A percentile compares a stretch with the other conserved stretches of the same genome.
Evolutionary conservation across 352 stramenopile species (phyloP).

Genomic region (Phytophthora macrochlamydospora): DNA sequence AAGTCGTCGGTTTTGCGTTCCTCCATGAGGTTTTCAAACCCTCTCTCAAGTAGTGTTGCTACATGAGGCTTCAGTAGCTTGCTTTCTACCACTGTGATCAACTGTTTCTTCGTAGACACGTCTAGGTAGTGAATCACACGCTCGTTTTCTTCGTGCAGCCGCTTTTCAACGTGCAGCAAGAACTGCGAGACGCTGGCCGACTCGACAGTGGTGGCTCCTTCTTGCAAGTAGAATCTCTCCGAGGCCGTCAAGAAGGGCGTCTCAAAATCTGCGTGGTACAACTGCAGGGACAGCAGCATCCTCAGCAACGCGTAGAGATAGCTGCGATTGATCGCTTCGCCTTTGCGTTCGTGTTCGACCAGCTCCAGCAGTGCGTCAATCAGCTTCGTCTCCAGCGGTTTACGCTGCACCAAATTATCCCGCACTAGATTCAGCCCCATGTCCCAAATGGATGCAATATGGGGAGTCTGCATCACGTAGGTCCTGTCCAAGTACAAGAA

Average conservation of each 20-base stretch:
- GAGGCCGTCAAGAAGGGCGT: constrained; percentile 86
- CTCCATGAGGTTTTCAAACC: constrained; percentile 90
- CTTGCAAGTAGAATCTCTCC: constrained; percentile 84
- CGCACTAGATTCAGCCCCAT: constrained; percentile 85
- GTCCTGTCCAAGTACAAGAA: constrained; percentile 94
- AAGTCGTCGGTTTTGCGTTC: constrained; percentile 82
- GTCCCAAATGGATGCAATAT: constrained; percentile 91
- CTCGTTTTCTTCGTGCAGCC: constrained; percentile 82
- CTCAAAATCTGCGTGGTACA: constrained; percentile 90
- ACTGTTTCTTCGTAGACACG: constrained; percentile 72
- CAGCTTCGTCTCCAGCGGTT: constrained; percentile 67
- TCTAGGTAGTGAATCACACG: constrained; percentile 81
- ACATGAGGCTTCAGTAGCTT: constrained; percentile 89
- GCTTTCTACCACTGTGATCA: constrained; percentile 75
- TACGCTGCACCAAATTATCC: constrained; percentile 57
- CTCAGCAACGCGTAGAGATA: constrained; percentile 83
- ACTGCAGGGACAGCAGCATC: constrained; percentile 85
- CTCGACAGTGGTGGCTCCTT: constrained; percentile 72
- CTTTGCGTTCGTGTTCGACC: constrained; percentile 89
- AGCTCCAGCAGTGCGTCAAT: constrained; percentile 78
- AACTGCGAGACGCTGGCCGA: constrained; percentile 82
- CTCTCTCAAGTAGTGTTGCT: constrained; percentile 77
- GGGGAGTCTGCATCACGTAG: constrained; percentile 87
- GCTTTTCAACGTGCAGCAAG: constrained; percentile 87
- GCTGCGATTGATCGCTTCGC: constrained; percentile 84